Evolutionary conservation across 2,329 filamentous ascomycete species (phyloP).

Genomic region (Cucurbitaria berberidis): DNA sequence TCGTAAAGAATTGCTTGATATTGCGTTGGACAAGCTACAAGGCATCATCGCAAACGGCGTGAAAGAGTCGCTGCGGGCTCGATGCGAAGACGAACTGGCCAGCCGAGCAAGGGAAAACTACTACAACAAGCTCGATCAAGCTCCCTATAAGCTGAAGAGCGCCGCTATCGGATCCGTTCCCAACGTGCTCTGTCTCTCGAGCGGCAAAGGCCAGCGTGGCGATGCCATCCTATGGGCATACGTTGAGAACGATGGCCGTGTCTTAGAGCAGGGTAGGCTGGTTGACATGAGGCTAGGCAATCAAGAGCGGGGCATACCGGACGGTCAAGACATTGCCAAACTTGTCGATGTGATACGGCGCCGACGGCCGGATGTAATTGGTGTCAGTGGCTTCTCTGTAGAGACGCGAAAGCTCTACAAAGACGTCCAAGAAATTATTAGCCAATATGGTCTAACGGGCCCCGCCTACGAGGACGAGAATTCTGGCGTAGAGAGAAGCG

Average conservation of each 20-base stretch:
- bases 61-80: constrained; percentile 91
- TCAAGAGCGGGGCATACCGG: constrained; percentile 69
- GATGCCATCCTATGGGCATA: constrained; percentile 91
- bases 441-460: constrained; percentile 76
- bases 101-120: constrained; percentile 88
- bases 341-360: constrained; percentile 82
- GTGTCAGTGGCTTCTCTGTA: constrained; percentile 84
- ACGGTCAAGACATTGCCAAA: constrained; percentile 68
- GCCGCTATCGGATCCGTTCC: constrained; percentile 88
- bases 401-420: constrained; percentile 85
- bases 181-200: constrained; percentile 84
- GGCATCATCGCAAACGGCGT: constrained; percentile 86
- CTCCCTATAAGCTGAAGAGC: constrained; percentile 92
- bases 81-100: constrained; percentile 92
- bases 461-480: constrained; percentile 82
- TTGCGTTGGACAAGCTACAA: constrained; percentile 81
- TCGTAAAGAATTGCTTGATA: constrained; percentile 81
- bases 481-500: constrained; percentile 71
- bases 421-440: constrained; percentile 79
- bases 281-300: constrained; percentile 73
- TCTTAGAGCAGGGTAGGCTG: constrained; percentile 88
- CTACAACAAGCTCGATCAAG: constrained; percentile 88
- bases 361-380: constrained; percentile 87
- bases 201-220: constrained; percentile 77
- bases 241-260: constrained; percentile 89